phyloP scores from a whole-genome alignment of 306 rosid species.

The Carpinus viminea region DNA sequence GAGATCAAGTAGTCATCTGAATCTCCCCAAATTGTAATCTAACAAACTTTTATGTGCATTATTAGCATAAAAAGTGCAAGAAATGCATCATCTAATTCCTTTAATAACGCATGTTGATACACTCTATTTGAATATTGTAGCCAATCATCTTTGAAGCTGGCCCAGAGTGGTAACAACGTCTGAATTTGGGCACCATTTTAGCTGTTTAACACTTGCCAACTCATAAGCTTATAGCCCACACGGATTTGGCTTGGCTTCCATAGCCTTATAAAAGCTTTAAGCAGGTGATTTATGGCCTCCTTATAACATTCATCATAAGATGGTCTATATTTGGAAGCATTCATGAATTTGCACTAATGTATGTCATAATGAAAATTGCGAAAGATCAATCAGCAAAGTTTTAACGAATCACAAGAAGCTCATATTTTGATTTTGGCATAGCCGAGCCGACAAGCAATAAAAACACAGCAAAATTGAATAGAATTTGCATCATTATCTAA shows the following conservation, averaged over 20 bases:
- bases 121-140: neutral
- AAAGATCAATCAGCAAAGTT: no score
- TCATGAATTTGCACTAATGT: no score
- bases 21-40: slow-evolving; percentile 3
- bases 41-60: slow-evolving; percentile 5
- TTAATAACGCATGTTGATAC: neutral
- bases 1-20: neutral
- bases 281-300: neutral
- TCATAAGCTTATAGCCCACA: no score
- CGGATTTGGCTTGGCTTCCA: no score
- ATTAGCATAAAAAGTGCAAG: neutral
- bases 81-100: neutral
- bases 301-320: neutral
- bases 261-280: neutral
- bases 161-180: neutral
- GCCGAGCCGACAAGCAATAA: no score
- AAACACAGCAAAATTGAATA: no score
- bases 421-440: no score
- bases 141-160: neutral
- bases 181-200: neutral
- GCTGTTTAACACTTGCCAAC: neutral
- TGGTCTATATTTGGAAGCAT: neutral
- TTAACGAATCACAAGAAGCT: no score
- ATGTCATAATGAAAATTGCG: no score
- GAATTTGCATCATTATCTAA: no score